phyloP scores from a whole-genome alignment of 1,139 yeast species.

The Lodderomyces orthopsilosis region DNA sequence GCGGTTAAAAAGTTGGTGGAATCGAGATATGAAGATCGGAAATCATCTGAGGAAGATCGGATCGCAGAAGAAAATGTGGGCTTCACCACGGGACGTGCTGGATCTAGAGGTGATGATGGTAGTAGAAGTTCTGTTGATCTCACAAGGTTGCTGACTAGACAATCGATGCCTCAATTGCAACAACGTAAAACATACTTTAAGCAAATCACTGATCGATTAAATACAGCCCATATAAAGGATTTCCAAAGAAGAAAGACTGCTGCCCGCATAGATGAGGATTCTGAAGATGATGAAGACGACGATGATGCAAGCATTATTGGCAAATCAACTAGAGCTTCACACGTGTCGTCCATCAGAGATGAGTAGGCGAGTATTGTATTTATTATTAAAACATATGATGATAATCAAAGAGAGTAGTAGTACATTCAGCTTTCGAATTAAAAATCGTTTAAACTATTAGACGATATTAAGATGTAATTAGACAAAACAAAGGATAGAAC shows the following conservation, averaged over 20 bases:
- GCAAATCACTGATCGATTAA: slow-evolving; percentile 59
- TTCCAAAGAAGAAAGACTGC: slow-evolving; percentile 64
- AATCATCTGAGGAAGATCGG: slow-evolving; percentile 6
- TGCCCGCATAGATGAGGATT: slow-evolving; percentile 33
- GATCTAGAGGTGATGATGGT: slow-evolving; percentile 13
- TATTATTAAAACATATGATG: background rate
- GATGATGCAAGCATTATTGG: slow-evolving; percentile 9
- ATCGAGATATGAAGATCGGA: slow-evolving; percentile 23
- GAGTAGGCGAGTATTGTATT: background rate
- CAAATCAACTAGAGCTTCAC: slow-evolving; percentile 3
- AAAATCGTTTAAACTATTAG: background rate
- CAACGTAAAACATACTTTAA: slow-evolving; percentile 36
- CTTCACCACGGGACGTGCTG: slow-evolving; percentile 12
- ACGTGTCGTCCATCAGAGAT: slow-evolving; percentile 8
- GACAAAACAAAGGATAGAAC: background rate
- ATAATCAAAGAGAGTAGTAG: background rate
- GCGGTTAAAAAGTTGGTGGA: slow-evolving; percentile 43
- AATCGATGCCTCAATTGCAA: slow-evolving; percentile 12
- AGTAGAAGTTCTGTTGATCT: slow-evolving; percentile 10
- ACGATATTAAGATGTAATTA: slow-evolving; percentile 17
- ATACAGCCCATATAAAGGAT: slow-evolving; percentile 83
- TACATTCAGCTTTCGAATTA: background rate
- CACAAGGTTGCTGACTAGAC: slow-evolving; percentile 9
- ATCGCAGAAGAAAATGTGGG: slow-evolving; percentile 6
- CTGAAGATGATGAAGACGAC: slow-evolving; percentile 39